Base-by-base conservation (phyloP, 73 alveolate species). In the Paramecium octaurelia region DNA sequence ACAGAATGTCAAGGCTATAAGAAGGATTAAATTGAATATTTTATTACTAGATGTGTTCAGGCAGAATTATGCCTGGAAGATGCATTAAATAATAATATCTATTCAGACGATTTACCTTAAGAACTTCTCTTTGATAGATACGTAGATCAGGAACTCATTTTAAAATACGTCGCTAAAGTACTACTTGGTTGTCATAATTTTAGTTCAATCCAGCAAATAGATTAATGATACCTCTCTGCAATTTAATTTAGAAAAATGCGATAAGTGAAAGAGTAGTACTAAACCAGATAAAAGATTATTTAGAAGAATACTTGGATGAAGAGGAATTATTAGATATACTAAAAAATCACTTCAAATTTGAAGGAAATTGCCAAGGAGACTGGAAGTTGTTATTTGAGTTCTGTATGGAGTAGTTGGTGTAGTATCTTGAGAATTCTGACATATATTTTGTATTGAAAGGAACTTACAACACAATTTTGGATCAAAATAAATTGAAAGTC, bases 131-230 rank as follows among this genome's bases (percentile, higher is more conserved):
- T 64, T 64, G 84, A 64, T 64, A 12, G 84, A 11, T 64, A 64
- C 12, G 12, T 64, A 64, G 29, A 64, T 64, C 46, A 64, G 27
- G 84, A 64, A 64, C 46, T 34, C 9, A 14, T 64, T 6, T 64
- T 64, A 34, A 64, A 64, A 64, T 64, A 64, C 31, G 84, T 34
- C 14, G 27, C 46, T 64, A 64, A 64, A 64, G 84, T 64, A 64
- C 84, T 64, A 64, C 84, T 64, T 64, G 84, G 84, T 64, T 64
- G 84, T 64, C 44, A 64, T 64, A 64, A 64, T 64, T 64, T 64
- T 64, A 64, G 84, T 64, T 64, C 84, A 64, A 64, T 64, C 84
- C 84, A 34, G 84, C 50, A 64, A 64, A 64, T 64, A 64, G 46
- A 31, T 34, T 64, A 64, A 64, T 64, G 84, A 64, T 64, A 64